Base-by-base conservation (phyloP, 2,329 filamentous ascomycete genomes). In the Trichoderma sp. region DNA sequence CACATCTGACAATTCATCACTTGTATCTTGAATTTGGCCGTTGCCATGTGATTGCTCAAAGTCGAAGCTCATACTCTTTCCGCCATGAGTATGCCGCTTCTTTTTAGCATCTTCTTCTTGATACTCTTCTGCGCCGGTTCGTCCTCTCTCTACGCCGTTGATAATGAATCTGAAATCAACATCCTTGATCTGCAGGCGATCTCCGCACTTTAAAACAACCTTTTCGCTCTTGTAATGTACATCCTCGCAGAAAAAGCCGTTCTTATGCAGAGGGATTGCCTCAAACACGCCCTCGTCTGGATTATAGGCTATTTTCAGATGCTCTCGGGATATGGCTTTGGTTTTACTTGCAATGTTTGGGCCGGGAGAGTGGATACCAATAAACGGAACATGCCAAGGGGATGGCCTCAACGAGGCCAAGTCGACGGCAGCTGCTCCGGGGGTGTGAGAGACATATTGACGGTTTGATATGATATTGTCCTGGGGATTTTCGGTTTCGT, bases 281-380 rank as follows among this genome's bases (percentile, higher is more conserved):
- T 92, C 87, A 73, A 92, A 94, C 7, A 86, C 80, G 22, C 86
- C 83, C 48, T 83, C 83, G 13, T 87, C 81, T 70, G 86, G 82
- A 73, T 91, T 90, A 78, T 89, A 94, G 56, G 86, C 82, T 72
- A 94, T 92, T 73, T 88, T 89, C 58, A 92, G 81, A 76, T 94
- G 92, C 72, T 90, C 82, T 69, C 91, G 84, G 4, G 91, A 94
- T 65, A 94, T 93, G 60, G 86, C 86, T 74, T 90, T 91, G 60
- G 91, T 92, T 70, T 86, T 87, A 69, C 78, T 82, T 3, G 87
- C 85, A 69, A 87, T 87, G 58, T 86, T 82, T 5, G 85, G 85
- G 2, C 86, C 85, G 0, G 87, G 88, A 4, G 91, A 91, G 76
- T 93, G 91, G 53, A 94, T 92, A 37, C 87, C 87, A 58, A 93